phyloP scores from a whole-genome alignment of 352 stramenopile species.

The Globisporangium parvum region DNA sequence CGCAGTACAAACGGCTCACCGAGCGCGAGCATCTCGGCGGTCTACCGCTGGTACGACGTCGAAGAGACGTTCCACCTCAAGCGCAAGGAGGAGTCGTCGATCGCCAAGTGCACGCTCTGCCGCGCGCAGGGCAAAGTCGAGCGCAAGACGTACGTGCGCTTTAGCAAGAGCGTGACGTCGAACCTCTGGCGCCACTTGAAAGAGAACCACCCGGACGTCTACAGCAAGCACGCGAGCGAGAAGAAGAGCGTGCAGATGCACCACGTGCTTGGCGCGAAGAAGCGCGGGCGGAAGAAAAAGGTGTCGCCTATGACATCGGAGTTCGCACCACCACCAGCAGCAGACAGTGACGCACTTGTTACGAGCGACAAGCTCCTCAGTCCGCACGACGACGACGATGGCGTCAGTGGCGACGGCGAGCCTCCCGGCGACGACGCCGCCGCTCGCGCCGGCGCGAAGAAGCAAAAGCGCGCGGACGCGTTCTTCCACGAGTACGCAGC shows the following conservation, averaged over 20 bases:
- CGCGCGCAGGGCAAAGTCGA: constrained; percentile 49
- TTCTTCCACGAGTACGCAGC: constrained; percentile 35
- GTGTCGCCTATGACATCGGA: neutral
- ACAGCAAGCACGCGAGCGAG: constrained; percentile 60
- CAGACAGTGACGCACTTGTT: constrained; percentile 3
- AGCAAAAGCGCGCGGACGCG: constrained; percentile 28
- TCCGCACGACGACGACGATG: no score
- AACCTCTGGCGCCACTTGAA: constrained; percentile 80
- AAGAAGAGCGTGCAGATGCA: constrained; percentile 81
- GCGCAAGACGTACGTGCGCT: constrained; percentile 62
- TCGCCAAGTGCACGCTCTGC: constrained; percentile 63
- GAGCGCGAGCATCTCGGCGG: constrained; percentile 32
- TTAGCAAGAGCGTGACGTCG: constrained; percentile 82
- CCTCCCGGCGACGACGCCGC: constrained; percentile 4
- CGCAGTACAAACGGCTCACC: neutral
- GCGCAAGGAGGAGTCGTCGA: constrained; percentile 65
- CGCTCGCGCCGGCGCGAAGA: constrained; percentile 24
- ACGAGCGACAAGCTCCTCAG: constrained; percentile 17
- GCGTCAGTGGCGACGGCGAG: constrained; percentile 3
- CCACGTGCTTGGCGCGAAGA: constrained; percentile 39
- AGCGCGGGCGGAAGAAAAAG: constrained; percentile 62
- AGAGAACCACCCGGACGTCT: constrained; percentile 73
- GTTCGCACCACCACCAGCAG: neutral
- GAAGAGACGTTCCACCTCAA: constrained; percentile 52
- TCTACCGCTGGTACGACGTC: constrained; percentile 79